A percentile compares a stretch with the other conserved stretches of the same genome.
These are phyloP conservation scores for Pelargonium nanum DNA, from an alignment of 345 rosid species.

Conservation along the genomic window DNA sequence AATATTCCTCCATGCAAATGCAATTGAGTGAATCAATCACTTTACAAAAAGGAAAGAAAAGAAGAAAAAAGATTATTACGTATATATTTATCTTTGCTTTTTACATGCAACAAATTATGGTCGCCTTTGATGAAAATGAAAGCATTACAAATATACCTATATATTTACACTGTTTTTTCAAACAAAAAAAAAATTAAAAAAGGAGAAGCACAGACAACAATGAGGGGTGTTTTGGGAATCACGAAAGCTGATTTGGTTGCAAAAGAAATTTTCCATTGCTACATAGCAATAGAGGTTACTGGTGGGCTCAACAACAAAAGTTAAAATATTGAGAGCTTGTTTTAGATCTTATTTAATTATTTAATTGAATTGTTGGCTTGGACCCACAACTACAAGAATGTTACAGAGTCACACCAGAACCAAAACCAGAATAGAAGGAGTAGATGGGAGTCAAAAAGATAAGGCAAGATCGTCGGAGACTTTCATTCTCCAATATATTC, in stretches of 20 bases:
- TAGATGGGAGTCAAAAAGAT: slow-evolving; percentile 28
- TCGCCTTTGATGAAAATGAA: too few relatives aligned
- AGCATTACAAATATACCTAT: too few relatives aligned
- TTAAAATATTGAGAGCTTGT: slow-evolving; percentile 1
- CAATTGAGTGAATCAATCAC: background rate
- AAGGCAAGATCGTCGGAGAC: slow-evolving; percentile 55
- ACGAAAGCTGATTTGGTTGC: slow-evolving; percentile 14
- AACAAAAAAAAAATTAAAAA: background rate
- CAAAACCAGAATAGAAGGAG: too few relatives aligned
- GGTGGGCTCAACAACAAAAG: slow-evolving; percentile 19
- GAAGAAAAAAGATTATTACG: slow-evolving; percentile 1
- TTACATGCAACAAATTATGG: too few relatives aligned
- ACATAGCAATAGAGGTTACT: background rate
- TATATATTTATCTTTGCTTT: background rate
- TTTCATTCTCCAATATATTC: slow-evolving; percentile 67
- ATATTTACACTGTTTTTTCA: too few relatives aligned
- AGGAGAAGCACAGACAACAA: background rate
- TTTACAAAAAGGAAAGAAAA: background rate
- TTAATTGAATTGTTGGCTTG: slow-evolving; percentile 5
- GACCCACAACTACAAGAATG: slow-evolving; percentile 8
- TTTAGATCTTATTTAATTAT: background rate
- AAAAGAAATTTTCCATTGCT: background rate
- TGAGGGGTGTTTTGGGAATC: slow-evolving; percentile 9
- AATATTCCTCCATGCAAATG: slow-evolving; percentile 17
- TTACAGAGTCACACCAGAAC: slow-evolving; percentile 13